Evolutionary conservation across 192 early-diverging fungal species (phyloP), one percentile per base, ranked within the genome.

Genomic region (Coemansia erecta): DNA sequence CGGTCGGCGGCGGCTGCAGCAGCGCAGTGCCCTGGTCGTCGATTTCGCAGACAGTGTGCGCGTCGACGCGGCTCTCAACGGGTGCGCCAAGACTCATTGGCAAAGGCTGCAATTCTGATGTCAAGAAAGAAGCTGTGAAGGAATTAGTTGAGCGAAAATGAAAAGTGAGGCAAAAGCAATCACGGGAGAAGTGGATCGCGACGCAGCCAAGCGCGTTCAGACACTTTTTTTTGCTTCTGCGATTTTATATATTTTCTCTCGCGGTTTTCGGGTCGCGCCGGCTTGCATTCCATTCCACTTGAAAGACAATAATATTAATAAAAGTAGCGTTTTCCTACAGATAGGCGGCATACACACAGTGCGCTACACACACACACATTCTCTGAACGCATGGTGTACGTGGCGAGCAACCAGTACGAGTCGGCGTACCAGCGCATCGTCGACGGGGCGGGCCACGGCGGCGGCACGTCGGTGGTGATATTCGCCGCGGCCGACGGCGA

Each of bases 401-500:
- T 87, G 46, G 65, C 70, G 2, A 68, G 61, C 40, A 58, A 63
- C 42, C 59, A 56, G 37, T 85, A 84, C 60, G 73, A 85, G 48
- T 69, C 79, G 49, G 83, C 83, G 56, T 87, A 85, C 68, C 75
- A 70, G 33, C 70, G 76, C 23, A 76, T 87, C 28, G 51, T 75
- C 13, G 61, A 67, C 9, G 71, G 77, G 11, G 61, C 83, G 2
- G 37, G 24, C 11, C 44, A 40, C 23, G 42, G 49, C 41, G 18
- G 28, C 13, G 56, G 70, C 24, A 73, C 82, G 2, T 77, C 85
- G 0, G 82, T 87, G 15, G 66, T 93, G 12, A 68, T 93, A 41
- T 91, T 94, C 66, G 91, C 87, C 5, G 72, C 87, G 0, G 69
- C 84, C 9, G 92, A 95, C 73, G 85, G 85, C 6, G 94, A 95